A percentile compares a stretch with the other conserved stretches of the same genome.
phyloP scores from a whole-genome alignment of 148 eudicot genomes.

The Nepenthes mirabilis region DNA sequence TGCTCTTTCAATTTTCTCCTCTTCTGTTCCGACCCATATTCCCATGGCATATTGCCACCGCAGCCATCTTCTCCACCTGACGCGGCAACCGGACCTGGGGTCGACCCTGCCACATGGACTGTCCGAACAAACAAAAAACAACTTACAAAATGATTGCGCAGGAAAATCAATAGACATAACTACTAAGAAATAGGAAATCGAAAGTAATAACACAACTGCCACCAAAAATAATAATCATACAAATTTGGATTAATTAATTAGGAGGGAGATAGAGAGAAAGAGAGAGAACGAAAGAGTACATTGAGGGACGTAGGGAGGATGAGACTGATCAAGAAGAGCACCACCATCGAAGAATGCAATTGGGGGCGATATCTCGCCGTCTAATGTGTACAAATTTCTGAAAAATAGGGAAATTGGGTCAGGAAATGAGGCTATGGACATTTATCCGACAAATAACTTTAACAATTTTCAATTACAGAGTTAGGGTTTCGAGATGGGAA shows the following conservation, averaged over 20 bases:
- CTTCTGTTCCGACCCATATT: conserved; percentile 20
- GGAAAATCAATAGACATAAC: too few species aligned
- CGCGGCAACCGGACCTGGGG: conserved; percentile 30
- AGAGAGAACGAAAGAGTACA: conserved; percentile 17
- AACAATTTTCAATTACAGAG: background rate
- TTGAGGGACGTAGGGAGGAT: conserved; percentile 48
- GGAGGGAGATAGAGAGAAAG: conserved; percentile 1
- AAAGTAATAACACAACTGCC: too few species aligned
- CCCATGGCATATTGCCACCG: conserved; percentile 4
- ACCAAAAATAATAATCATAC: too few species aligned
- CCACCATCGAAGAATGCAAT: conserved; percentile 19
- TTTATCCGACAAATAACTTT: background rate
- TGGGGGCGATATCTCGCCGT: conserved; percentile 29
- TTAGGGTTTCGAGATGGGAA: conserved; percentile 11
- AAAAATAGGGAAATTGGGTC: background rate
- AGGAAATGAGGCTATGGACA: background rate
- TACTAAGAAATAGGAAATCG: too few species aligned
- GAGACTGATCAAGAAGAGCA: conserved; percentile 31
- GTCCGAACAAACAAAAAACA: conserved; percentile 2
- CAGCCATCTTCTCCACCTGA: conserved; percentile 16
- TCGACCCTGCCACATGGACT: conserved; percentile 56
- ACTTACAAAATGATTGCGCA: too few species aligned
- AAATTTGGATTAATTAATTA: too few species aligned
- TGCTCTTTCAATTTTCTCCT: conserved; percentile 41
- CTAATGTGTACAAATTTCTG: conserved; percentile 34